These are phyloP conservation scores for Aspergillus piperis DNA, from an alignment of 2,329 filamentous ascomycete genomes.

Conservation along the genomic window DNA sequence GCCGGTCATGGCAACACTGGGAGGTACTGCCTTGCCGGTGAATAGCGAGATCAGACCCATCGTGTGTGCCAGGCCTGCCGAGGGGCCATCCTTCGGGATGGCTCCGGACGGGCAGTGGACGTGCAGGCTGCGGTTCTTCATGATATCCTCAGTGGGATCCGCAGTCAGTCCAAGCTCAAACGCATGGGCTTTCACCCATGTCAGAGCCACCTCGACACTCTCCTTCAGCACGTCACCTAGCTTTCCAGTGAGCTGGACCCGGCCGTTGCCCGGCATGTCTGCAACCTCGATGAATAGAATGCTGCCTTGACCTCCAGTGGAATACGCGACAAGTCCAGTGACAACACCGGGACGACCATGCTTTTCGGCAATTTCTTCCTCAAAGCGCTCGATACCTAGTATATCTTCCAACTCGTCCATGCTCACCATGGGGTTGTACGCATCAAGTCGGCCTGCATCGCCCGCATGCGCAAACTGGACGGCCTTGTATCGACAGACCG, in stretches of 20 bases:
- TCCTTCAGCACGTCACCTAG: constrained; percentile 96
- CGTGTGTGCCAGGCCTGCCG: constrained; percentile 88
- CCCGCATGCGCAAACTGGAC: constrained; percentile 91
- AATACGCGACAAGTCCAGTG: constrained; percentile 93
- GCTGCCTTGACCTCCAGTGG: constrained; percentile 85
- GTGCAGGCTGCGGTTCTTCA: constrained; percentile 91
- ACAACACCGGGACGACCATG: constrained; percentile 83
- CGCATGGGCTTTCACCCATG: constrained; percentile 96
- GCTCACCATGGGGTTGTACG: constrained; percentile 73
- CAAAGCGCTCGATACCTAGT: constrained; percentile 87
- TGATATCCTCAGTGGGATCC: constrained; percentile 83
- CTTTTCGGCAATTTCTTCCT: constrained; percentile 93
- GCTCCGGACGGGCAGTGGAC: constrained; percentile 95
- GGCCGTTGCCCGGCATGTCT: constrained; percentile 91
- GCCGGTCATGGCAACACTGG: constrained; percentile 92
- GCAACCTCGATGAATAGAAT: constrained; percentile 98
- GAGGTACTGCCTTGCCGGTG: constrained; percentile 79
- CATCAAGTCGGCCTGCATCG: constrained; percentile 67
- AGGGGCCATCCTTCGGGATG: constrained; percentile 86
- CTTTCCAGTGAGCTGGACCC: constrained; percentile 93
- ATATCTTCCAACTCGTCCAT: constrained; percentile 85
- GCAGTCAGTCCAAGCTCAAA: constrained; percentile 83
- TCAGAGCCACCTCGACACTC: constrained; percentile 91
- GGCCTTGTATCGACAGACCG: constrained; percentile 90
- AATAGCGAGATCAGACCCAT: constrained; percentile 91